A percentile compares a stretch with the other conserved stretches of the same genome.
These are phyloP conservation scores for Carpinus fangiana DNA, from an alignment of 306 rosid species.

Conservation along the genomic window DNA sequence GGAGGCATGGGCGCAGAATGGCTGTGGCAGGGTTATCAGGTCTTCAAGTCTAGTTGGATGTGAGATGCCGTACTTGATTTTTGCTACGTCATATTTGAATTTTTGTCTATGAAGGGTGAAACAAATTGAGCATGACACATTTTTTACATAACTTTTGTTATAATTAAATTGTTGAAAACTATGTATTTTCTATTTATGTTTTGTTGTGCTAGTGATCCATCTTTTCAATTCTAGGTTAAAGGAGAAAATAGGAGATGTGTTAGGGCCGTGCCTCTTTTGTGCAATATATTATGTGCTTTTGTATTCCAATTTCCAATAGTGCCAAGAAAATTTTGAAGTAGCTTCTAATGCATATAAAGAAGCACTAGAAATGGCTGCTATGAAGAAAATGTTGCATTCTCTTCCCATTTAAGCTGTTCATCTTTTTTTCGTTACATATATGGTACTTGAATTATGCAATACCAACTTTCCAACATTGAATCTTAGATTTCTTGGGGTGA, in stretches of 20 bases:
- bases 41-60: too few species aligned
- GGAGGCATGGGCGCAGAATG: too few species aligned
- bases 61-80: too few species aligned
- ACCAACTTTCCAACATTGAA: not conserved
- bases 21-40: too few species aligned
- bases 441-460: slow-evolving; percentile 51
- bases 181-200: too few species aligned
- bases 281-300: slow-evolving; percentile 27
- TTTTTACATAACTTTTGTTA: too few species aligned
- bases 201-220: slow-evolving; percentile 42
- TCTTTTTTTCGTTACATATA: slow-evolving; percentile 63
- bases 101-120: too few species aligned
- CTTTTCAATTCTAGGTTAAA: slow-evolving; percentile 83
- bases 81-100: too few species aligned
- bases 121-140: too few species aligned
- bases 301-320: slow-evolving; percentile 21
- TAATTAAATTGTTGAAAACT: too few species aligned
- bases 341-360: slow-evolving; percentile 70
- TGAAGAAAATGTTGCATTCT: slow-evolving; percentile 44
- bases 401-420: slow-evolving; percentile 65
- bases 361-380: slow-evolving; percentile 64
- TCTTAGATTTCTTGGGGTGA: not conserved
- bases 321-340: slow-evolving; percentile 71
- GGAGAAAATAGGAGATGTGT: slow-evolving; percentile 76
- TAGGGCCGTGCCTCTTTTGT: slow-evolving; percentile 59